Evolutionary conservation across 163 green algal genomes (phyloP).

Genomic region (Volvox carteri): DNA sequence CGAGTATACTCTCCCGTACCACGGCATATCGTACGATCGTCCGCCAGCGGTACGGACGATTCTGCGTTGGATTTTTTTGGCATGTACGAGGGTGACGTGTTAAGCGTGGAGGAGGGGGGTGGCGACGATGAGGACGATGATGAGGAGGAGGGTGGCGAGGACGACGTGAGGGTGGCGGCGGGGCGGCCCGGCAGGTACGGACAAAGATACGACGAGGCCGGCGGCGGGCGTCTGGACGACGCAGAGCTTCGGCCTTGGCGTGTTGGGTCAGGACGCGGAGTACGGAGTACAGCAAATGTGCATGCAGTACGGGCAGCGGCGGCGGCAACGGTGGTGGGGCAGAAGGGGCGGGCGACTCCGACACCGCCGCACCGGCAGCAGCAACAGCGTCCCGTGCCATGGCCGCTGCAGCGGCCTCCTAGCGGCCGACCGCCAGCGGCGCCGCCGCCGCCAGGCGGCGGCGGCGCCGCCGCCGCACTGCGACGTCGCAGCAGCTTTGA

Average conservation of each 20-base stretch:
- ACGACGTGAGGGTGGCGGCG: background rate
- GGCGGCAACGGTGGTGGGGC: background rate
- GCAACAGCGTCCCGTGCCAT: background rate
- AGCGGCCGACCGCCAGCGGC: slow-evolving; percentile 1
- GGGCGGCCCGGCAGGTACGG: no score
- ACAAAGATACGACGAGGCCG: background rate
- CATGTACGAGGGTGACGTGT: slow-evolving; percentile 18
- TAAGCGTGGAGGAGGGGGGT: slow-evolving; percentile 17
- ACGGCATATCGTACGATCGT: background rate
- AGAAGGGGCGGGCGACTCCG: background rate
- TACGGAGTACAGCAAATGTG: slow-evolving; percentile 1
- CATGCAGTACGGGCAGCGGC: background rate
- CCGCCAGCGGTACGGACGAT: slow-evolving; percentile 14
- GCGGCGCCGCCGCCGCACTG: background rate
- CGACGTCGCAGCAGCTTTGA: slow-evolving; percentile 1
- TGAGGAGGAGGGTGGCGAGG: background rate
- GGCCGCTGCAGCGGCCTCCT: slow-evolving; percentile 10
- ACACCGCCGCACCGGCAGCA: background rate
- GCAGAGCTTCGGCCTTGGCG: background rate
- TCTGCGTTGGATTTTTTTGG: slow-evolving; percentile 33
- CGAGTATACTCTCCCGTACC: background rate
- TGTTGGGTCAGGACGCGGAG: background rate
- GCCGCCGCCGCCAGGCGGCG: background rate
- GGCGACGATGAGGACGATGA: slow-evolving; percentile 1
- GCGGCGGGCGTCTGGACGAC: background rate